Base-by-base conservation (phyloP, 2,329 filamentous ascomycete genomes). In the Mycogone perniciosa region DNA sequence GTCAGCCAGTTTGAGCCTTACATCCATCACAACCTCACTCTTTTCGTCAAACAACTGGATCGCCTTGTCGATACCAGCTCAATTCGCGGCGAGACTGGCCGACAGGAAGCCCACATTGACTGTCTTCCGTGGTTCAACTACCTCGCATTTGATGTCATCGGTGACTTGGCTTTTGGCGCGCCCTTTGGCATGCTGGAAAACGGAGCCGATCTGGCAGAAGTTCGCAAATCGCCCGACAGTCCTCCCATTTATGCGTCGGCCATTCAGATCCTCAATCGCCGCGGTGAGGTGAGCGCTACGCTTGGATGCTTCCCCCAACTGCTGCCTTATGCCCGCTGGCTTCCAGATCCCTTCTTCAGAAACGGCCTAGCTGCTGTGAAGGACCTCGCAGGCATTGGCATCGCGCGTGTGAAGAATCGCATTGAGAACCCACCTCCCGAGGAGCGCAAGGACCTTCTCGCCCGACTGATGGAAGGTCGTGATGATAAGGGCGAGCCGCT, bases 1-100 rank as follows among this genome's bases (percentile, higher is more conserved):
- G 79, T 96, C 48, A 77, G 78, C 53, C 84, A 95, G 65, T 95
- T 95, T 64, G 90, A 96, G 72, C 87, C 89, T 46, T 95, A 92
- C 68, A 92, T 96, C 59, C 85, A 88, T 63, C 73, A 77, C 57
- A 95, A 95, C 66, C 76, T 95, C 4, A 81, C 86, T 52, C 71
- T 83, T 10, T 87, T 95, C 52, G 81, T 87, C 27, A 72, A 74
- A 53, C 82, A 89, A 65, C 89, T 89, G 79, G 86, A 89, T 62
- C 73, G 73, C 13, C 71, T 92, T 6, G 75, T 73, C 29, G 62
- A 65, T 4, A 67, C 74, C 8, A 67, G 71, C 8, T 62, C 73
- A 40, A 71, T 62, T n/a, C 72, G 42, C 60, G 76, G 62, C 26
- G 76, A 76, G 4, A 80, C 76, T 50, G 85, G 84, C 9, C 73